Evolutionary conservation across 257 asterid genomes (phyloP).

Genomic region (Scutellaria baicalensis): DNA sequence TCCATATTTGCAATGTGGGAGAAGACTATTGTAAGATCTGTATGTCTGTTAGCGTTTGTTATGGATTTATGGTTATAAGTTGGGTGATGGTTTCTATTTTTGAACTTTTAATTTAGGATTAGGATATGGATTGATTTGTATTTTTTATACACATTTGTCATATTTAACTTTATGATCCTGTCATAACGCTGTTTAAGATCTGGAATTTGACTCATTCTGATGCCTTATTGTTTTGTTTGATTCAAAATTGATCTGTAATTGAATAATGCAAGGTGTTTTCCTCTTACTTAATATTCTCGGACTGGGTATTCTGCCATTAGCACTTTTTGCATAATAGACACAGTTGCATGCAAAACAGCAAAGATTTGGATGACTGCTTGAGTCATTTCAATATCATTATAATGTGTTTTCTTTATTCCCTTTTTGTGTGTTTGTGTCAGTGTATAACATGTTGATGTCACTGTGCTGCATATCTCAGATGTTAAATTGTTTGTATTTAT

Average conservation of each 20-base stretch:
- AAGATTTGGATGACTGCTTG: neutral
- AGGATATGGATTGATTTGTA: neutral
- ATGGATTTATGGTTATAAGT: neutral
- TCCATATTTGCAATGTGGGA: neutral
- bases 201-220: neutral
- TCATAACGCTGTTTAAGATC: neutral
- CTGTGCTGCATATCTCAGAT: too few relatives aligned
- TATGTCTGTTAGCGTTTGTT: neutral
- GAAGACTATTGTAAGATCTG: neutral
- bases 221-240: neutral
- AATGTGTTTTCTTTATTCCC: neutral
- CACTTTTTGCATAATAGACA: too few relatives aligned
- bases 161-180: neutral
- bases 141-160: neutral
- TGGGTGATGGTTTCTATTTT: neutral
- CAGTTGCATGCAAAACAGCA: neutral
- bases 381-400: neutral
- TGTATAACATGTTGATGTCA: neutral
- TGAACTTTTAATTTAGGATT: neutral
- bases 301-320: neutral
- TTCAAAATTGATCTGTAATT: neutral
- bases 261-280: neutral
- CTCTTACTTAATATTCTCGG: neutral
- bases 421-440: neutral
- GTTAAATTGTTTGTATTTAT: too few relatives aligned